Percentiles rank a stretch among this genome's conserved stretches.
Conservation (phyloP, 2,329 filamentous ascomycete species). For the Trichophaea hybrida region DNA sequence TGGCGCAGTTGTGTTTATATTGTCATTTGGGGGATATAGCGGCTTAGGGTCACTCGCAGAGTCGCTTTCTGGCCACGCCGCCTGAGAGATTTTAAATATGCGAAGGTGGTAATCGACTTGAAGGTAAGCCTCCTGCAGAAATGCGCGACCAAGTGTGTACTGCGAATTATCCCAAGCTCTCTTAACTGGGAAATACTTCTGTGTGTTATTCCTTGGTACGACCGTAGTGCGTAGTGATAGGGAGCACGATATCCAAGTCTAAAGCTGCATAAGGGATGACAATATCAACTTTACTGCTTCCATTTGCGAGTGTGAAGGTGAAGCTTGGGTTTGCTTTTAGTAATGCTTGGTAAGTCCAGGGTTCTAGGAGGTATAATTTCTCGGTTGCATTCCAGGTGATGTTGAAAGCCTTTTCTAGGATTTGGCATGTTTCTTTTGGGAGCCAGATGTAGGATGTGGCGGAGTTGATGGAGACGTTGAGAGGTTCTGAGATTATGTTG, state of each 20-base stretch:
- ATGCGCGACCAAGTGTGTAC: slow-evolving; percentile 32
- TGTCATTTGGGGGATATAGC: too few relatives aligned
- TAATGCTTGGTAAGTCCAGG: slow-evolving; percentile 24
- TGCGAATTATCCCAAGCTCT: slow-evolving; percentile 29
- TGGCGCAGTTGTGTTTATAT: not conserved
- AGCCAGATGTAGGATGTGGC: slow-evolving; percentile 33
- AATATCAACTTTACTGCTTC: slow-evolving; percentile 27
- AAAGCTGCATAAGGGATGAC: slow-evolving; percentile 33
- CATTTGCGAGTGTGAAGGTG: slow-evolving; percentile 16
- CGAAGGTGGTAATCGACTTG: slow-evolving; percentile 31
- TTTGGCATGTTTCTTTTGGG: slow-evolving; percentile 30
- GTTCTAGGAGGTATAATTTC: slow-evolving; percentile 31
- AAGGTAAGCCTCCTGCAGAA: slow-evolving; percentile 34
- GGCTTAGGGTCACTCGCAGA: too few relatives aligned
- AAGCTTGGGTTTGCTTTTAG: slow-evolving; percentile 7
- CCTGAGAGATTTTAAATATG: slow-evolving; percentile 30
- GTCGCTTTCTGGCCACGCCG: slow-evolving; percentile 3
- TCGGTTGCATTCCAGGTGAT: slow-evolving; percentile 30
- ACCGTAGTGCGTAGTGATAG: slow-evolving; percentile 23
- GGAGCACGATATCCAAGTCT: slow-evolving; percentile 30
- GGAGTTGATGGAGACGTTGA: slow-evolving; percentile 31
- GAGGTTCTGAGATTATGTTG: slow-evolving; percentile 23
- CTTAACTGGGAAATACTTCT: slow-evolving; percentile 33
- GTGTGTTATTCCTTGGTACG: slow-evolving; percentile 9
- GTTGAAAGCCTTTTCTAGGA: slow-evolving; percentile 31